These are phyloP conservation scores for Solanum habrochaites DNA, from an alignment of 257 asterid species.

Conservation along the genomic window DNA sequence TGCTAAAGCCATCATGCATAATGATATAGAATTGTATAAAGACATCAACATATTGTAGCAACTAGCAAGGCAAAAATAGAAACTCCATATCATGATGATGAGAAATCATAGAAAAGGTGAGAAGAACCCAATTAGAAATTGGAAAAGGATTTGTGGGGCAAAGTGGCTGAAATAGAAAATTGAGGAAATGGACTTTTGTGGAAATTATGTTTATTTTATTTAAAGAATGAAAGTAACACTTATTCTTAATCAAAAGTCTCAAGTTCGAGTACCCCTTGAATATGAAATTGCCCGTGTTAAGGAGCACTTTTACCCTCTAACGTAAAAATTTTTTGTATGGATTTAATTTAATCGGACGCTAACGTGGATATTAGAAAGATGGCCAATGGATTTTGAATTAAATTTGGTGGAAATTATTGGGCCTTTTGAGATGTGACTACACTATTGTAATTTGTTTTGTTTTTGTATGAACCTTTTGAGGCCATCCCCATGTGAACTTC, in stretches of 20 bases:
- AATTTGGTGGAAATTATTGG: conserved; percentile 1
- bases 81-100: neutral
- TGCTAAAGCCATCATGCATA: neutral
- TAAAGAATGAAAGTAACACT: neutral
- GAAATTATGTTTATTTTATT: neutral
- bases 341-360: neutral
- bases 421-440: conserved; percentile 26
- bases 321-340: rapidly evolving
- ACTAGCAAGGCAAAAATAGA: neutral
- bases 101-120: neutral
- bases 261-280: rapidly evolving
- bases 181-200: neutral
- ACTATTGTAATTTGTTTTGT: conserved; percentile 1
- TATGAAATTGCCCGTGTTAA: too few species aligned
- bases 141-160: conserved; percentile 10
- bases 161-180: neutral
- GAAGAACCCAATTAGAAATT: neutral
- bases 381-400: neutral
- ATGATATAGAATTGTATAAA: neutral
- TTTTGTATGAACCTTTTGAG: neutral
- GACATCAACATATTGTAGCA: neutral
- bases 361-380: too few species aligned
- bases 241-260: too few species aligned
- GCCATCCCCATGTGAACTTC: conserved; percentile 31
- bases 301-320: rapidly evolving